These are phyloP conservation scores for Debaryomyces coudertii DNA, from an alignment of 1,139 yeast genomes.

Conservation along the genomic window DNA sequence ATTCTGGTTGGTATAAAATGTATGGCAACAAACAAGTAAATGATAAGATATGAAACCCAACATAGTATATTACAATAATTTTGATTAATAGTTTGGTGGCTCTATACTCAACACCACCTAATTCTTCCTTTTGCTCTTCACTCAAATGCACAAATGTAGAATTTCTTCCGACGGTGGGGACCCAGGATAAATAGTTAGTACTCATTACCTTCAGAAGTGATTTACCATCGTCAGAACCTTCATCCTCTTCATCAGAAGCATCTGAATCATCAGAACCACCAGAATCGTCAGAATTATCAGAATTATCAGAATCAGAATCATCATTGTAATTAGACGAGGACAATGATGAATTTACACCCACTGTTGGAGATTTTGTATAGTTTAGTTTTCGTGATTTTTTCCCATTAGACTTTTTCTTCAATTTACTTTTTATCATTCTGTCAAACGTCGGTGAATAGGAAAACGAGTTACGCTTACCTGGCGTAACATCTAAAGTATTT, in stretches of 20 bases:
- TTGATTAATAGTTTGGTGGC: slow-evolving; percentile 77
- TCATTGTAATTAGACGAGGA: background rate
- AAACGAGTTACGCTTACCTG: slow-evolving; percentile 23
- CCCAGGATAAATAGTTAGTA: slow-evolving; percentile 79
- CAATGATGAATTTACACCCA: background rate
- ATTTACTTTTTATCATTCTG: slow-evolving; percentile 21
- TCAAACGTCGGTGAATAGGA: slow-evolving; percentile 50
- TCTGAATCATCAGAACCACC: too few relatives aligned
- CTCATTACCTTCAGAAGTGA: slow-evolving; percentile 42
- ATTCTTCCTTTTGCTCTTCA: slow-evolving; percentile 84
- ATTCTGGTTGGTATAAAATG: slow-evolving; percentile 50
- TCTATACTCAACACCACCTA: slow-evolving; percentile 96
- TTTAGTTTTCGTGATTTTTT: slow-evolving; percentile 14
- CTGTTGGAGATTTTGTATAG: slow-evolving; percentile 11
- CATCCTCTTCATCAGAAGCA: slow-evolving; percentile 16
- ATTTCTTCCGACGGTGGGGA: slow-evolving; percentile 92
- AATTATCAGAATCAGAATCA: slow-evolving; percentile 1
- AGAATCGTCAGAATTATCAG: too few relatives aligned
- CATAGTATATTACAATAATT: slow-evolving; percentile 65
- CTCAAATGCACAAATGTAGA: slow-evolving; percentile 85
- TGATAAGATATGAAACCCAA: slow-evolving; percentile 73
- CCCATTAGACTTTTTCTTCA: slow-evolving; percentile 10
- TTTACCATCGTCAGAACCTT: slow-evolving; percentile 21
- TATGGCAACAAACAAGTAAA: slow-evolving; percentile 66
- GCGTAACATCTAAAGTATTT: slow-evolving; percentile 47